Percentiles rank a stretch among this genome's conserved stretches.
Evolutionary conservation across 805 yeast species (phyloP).

Genomic region (Metschnikowia similis): DNA sequence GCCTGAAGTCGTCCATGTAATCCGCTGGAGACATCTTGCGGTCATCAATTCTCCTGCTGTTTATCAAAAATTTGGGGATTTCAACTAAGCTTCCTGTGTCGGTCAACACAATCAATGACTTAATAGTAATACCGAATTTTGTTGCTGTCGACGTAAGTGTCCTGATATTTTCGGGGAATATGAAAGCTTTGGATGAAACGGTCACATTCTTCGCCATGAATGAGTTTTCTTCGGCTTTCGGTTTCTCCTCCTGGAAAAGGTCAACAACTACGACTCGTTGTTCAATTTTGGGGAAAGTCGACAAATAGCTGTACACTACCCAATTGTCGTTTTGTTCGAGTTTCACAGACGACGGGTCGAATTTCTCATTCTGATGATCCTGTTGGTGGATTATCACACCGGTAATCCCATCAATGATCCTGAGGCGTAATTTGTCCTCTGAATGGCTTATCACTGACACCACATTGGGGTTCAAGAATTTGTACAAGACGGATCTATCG

Average conservation of each 20-base stretch:
- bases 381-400: constrained; percentile 57
- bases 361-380: constrained; percentile 31
- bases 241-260: constrained; percentile 53
- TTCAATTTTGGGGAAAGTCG: constrained; percentile 44
- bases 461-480: constrained; percentile 71
- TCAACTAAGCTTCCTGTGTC: constrained; percentile 58
- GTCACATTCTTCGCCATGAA: constrained; percentile 42
- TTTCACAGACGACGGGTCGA: constrained; percentile 40
- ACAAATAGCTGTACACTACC: constrained; percentile 64
- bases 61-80: constrained; percentile 66
- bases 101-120: constrained; percentile 58
- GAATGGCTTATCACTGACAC: constrained; percentile 45
- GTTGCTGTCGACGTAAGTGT: constrained; percentile 54
- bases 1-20: constrained; percentile 50
- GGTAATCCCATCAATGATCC: constrained; percentile 61
- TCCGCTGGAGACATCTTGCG: constrained; percentile 49
- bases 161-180: constrained; percentile 56
- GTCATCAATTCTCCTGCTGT: constrained; percentile 64
- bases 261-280: constrained; percentile 68
- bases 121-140: constrained; percentile 61
- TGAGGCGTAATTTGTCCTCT: constrained; percentile 34
- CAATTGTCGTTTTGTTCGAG: constrained; percentile 78
- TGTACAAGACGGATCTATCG: constrained; percentile 73
- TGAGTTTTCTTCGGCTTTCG: constrained; percentile 40
- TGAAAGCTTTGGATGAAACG: constrained; percentile 52